Base-by-base conservation (phyloP, 1,284 basidiomycete species). In the Termitomyces sp. region DNA sequence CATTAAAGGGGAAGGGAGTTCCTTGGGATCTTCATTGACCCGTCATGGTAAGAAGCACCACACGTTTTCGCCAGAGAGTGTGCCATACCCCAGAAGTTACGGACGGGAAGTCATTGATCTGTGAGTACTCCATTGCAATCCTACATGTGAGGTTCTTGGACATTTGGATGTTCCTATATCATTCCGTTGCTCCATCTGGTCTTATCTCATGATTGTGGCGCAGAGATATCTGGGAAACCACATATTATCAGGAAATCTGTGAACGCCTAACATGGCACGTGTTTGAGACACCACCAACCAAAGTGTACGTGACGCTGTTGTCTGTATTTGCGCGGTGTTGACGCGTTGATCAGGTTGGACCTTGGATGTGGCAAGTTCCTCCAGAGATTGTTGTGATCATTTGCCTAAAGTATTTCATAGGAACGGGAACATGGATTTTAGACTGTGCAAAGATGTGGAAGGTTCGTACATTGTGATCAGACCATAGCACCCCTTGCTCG, bases 161-260 rank as follows among this genome's bases (percentile, higher is more conserved):
- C 5, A 8, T 46, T 34, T 12, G 3, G 50, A 47, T 8, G 7
- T 28, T 5, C 47, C 34, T 10, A 13, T 38, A 45, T 15, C 46
- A 8, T 46, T 45, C 43, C 31, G 31, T 31, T 34, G 24, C 52
- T 50, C 24, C 47, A 10, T 54, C 38, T 53, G 52, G 36, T 34
- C 26, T 41, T 58, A 58, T 60, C 60, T 43, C 50, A 58, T 65
- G 59, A 58, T 62, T 58, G 48, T 66, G 59, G 61, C 44, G 47
- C 64, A 86, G 84, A 60, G 86, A 87, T 58, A 77, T 83, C n/a
- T 86, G 85, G 84, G 84, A 86, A 65, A 79, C 76, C 15, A 65
- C 75, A 50, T 81, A 79, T 62, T 74, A 73, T 55, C 71, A 78
- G 52, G 77, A 81, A 52, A 67, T 82, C 8, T 79, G 75, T 56